Conservation (phyloP, 139 green algal species). For the Pleodorina starrii region DNA sequence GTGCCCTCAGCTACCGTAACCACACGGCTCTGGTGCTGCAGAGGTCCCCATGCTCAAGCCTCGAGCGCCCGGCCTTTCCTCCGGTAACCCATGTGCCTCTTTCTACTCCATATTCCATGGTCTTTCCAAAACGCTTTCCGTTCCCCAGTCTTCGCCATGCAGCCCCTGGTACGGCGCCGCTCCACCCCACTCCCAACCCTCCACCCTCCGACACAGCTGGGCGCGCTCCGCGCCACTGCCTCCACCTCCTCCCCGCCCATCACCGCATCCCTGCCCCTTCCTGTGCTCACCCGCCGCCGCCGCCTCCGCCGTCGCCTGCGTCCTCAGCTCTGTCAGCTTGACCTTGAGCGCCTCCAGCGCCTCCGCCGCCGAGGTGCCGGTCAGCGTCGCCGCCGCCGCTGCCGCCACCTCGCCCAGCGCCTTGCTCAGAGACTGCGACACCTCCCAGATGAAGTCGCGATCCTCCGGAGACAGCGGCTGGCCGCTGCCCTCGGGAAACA, state of each 20-base stretch:
- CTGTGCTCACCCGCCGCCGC: neutral
- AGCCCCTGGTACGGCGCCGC: no score
- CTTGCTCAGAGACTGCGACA: slow-evolving; percentile 28
- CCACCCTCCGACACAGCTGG: no score
- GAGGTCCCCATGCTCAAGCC: no score
- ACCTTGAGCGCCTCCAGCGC: slow-evolving; percentile 22
- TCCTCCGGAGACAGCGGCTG: slow-evolving; percentile 66
- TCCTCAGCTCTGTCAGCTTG: slow-evolving; percentile 9
- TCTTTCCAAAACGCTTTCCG: no score
- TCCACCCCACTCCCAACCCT: no score
- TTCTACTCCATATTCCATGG: no score
- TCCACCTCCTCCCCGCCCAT: neutral
- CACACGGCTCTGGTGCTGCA: no score
- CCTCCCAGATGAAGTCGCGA: slow-evolving; percentile 68
- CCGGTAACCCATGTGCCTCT: no score
- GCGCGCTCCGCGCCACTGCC: slow-evolving; percentile 8
- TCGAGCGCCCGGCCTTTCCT: no score
- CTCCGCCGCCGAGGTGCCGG: slow-evolving; percentile 5
- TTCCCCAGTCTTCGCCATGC: no score
- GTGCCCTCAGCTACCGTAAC: no score
- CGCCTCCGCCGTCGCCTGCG: slow-evolving; percentile 15
- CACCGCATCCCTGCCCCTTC: neutral
- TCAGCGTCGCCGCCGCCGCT: neutral
- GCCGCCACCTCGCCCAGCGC: neutral
- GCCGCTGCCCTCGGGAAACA: slow-evolving; percentile 70